phyloP scores from a whole-genome alignment of 305 asterid genomes.

The Plantago coronopus region DNA sequence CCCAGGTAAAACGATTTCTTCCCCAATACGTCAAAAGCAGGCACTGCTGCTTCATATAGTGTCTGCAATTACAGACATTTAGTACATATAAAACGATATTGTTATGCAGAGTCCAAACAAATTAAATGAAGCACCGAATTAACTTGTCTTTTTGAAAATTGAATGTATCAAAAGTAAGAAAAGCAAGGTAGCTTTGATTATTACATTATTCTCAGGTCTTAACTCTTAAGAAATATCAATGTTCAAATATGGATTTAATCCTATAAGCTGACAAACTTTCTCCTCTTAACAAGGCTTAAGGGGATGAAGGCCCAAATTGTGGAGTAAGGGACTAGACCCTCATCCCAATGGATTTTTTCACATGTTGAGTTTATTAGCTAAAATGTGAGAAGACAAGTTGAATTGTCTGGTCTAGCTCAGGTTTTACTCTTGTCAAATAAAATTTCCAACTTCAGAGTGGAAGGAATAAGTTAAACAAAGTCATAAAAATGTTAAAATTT shows the following conservation, averaged over 20 bases:
- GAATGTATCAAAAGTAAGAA: background rate
- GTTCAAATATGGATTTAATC: background rate
- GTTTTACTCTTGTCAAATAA: no score
- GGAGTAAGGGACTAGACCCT: no score
- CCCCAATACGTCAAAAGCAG: slow-evolving; percentile 86
- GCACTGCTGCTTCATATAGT: slow-evolving; percentile 60
- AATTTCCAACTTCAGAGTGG: no score
- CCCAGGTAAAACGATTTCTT: slow-evolving; percentile 86
- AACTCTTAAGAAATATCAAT: background rate
- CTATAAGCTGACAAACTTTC: no score
- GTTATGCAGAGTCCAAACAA: slow-evolving; percentile 1
- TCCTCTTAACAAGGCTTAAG: no score
- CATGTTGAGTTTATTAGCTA: no score
- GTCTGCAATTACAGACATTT: slow-evolving; percentile 41
- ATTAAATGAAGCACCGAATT: background rate
- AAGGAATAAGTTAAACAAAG: no score
- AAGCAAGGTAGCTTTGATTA: background rate
- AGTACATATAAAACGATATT: slow-evolving; percentile 19
- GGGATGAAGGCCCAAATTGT: no score
- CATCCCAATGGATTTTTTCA: no score
- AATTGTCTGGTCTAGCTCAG: no score
- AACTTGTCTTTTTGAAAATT: slow-evolving; percentile 5
- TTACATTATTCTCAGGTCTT: background rate
- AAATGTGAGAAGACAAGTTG: no score
- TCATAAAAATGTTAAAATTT: no score